phyloP scores from a whole-genome alignment of 1,284 basidiomycete genomes.

The Tremellales sp. region DNA sequence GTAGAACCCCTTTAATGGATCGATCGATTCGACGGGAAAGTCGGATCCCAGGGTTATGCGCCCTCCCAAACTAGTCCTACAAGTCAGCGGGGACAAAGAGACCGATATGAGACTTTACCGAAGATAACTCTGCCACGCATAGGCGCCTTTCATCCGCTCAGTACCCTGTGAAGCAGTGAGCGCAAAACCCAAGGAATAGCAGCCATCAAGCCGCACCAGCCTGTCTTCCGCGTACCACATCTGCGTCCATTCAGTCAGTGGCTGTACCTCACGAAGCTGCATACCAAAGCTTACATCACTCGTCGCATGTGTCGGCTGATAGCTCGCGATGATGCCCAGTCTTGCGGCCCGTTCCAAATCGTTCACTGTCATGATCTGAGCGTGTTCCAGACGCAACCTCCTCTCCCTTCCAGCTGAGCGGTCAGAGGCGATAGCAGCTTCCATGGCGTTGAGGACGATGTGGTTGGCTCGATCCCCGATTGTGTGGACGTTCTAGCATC shows the following conservation, averaged over 20 bases:
- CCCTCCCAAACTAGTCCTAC: constrained; percentile 52
- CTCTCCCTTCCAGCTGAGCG: constrained; percentile 42
- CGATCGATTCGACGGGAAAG: constrained; percentile 72
- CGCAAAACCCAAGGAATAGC: too few species aligned
- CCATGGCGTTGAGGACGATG: constrained; percentile 73
- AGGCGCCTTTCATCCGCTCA: constrained; percentile 75
- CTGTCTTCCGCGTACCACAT: constrained; percentile 85
- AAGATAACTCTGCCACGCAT: constrained; percentile 77
- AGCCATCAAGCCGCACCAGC: constrained; percentile 51
- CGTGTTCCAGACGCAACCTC: constrained; percentile 81
- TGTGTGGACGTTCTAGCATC: constrained; percentile 71
- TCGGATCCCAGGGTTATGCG: constrained; percentile 79
- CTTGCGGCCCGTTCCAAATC: constrained; percentile 67
- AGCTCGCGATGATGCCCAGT: constrained; percentile 81
- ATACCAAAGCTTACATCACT: constrained; percentile 40
- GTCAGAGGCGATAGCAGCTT: constrained; percentile 55
- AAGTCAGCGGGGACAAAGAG: constrained; percentile 3
- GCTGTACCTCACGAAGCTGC: neutral
- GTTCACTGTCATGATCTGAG: constrained; percentile 70
- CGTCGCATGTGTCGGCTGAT: constrained; percentile 82
- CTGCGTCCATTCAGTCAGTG: constrained; percentile 42
- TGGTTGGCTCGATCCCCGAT: constrained; percentile 88
- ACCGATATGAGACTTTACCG: constrained; percentile 52
- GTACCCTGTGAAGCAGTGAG: constrained; percentile 66
- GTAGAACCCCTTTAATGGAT: constrained; percentile 65